A percentile compares a stretch with the other conserved stretches of the same genome.
Conservation (phyloP, 768 basidiomycete species). For the Rhodosporidiobolus sp. region DNA sequence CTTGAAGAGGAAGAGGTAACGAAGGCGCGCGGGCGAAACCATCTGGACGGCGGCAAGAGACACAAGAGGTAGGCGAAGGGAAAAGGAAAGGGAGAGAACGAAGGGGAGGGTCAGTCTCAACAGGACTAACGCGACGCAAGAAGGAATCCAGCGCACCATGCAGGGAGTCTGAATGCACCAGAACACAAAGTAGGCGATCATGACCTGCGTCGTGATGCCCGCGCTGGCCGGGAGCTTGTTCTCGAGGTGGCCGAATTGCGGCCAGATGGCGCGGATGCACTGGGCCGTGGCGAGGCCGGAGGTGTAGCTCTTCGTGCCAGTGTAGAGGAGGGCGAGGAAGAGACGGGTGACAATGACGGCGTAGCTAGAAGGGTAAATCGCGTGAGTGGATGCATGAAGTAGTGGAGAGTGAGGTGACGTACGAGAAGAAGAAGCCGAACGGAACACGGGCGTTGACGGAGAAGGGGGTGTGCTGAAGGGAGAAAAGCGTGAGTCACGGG, state of each 20-base stretch:
- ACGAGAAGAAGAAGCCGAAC: conserved; percentile 5
- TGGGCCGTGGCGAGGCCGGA: neutral
- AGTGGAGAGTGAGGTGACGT: neutral
- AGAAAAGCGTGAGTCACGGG: too few relatives aligned
- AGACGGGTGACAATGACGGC: conserved; percentile 7
- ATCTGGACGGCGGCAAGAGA: neutral
- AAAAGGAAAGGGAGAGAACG: too few relatives aligned
- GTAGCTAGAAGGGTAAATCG: neutral
- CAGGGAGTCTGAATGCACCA: conserved; percentile 23
- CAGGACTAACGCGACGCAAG: too few relatives aligned
- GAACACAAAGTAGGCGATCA: conserved; percentile 38
- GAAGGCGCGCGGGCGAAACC: conserved; percentile 46
- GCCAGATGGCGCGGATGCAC: conserved; percentile 73
- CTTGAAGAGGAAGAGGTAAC: conserved; percentile 48
- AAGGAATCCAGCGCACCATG: conserved; percentile 1
- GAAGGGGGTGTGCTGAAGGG: conserved; percentile 12
- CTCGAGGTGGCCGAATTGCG: conserved; percentile 50
- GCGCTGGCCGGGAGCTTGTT: conserved; percentile 37
- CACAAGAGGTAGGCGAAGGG: too few relatives aligned
- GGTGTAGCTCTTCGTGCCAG: conserved; percentile 3
- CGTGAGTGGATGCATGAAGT: neutral
- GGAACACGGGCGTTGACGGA: conserved; percentile 5
- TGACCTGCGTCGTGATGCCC: conserved; percentile 24
- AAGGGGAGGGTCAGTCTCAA: too few relatives aligned
- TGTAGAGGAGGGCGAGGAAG: conserved; percentile 11